These are phyloP conservation scores for Chrysanthemum seticuspe DNA, from an alignment of 129 eudicot genomes.

Conservation along the genomic window DNA sequence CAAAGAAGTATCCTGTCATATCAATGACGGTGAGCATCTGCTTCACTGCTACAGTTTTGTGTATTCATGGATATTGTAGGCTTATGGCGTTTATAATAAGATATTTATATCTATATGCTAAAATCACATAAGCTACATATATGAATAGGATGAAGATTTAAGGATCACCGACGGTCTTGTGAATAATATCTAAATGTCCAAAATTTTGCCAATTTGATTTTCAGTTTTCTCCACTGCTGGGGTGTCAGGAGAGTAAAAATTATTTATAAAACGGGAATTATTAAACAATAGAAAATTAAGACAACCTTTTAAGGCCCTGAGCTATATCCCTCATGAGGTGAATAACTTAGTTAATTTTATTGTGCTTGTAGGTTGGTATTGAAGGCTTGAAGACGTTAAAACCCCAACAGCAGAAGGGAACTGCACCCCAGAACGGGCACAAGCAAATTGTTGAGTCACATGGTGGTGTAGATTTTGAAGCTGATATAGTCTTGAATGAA, in stretches of 20 bases:
- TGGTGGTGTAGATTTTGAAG: conserved; percentile 53
- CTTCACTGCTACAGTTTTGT: conserved; percentile 18
- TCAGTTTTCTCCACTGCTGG: conserved; percentile 6
- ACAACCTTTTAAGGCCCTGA: conserved; percentile 7
- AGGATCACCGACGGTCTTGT: neutral
- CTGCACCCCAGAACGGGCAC: conserved; percentile 35
- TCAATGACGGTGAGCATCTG: conserved; percentile 57
- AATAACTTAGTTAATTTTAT: conserved; percentile 1
- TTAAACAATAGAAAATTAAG: neutral
- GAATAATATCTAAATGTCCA: conserved; percentile 6
- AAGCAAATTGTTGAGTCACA: conserved; percentile 39
- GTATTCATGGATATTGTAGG: neutral
- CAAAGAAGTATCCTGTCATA: conserved; percentile 65
- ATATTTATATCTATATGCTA: neutral
- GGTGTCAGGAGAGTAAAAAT: conserved; percentile 1
- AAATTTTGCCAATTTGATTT: neutral
- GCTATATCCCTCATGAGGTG: neutral
- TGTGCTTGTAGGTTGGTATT: conserved; percentile 67
- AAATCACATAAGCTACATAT: conserved; percentile 12
- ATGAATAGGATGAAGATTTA: conserved; percentile 1
- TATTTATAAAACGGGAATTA: neutral
- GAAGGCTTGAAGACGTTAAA: conserved; percentile 80
- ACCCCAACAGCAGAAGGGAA: conserved; percentile 56
- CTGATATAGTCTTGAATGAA: too few species aligned
- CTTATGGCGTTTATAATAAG: neutral